Evolutionary conservation across 2,329 filamentous ascomycete species (phyloP).

Genomic region (Fusarium siculi): DNA sequence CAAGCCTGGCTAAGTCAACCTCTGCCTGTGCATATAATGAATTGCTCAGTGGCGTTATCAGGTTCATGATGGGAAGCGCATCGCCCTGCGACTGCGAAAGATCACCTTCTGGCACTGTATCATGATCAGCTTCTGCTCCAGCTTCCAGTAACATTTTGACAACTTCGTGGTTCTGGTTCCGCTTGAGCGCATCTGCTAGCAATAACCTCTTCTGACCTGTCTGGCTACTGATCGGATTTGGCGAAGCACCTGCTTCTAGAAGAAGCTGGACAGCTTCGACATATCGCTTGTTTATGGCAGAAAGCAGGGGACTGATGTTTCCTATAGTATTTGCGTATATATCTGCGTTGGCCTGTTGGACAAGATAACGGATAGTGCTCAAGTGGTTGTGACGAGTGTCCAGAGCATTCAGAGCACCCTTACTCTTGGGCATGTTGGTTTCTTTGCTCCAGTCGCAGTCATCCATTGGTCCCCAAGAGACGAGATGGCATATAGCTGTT

Average conservation of each 20-base stretch:
- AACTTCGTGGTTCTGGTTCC: constrained; percentile 4
- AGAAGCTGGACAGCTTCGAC: constrained; percentile 25
- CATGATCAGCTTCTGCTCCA: constrained; percentile 30
- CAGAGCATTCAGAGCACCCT: constrained; percentile 8
- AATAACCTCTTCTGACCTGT: constrained; percentile 19
- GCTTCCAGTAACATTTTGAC: constrained; percentile 14
- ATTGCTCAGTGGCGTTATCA: constrained; percentile 16
- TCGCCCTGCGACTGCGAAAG: not conserved
- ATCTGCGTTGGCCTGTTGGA: constrained; percentile 18
- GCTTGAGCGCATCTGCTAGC: constrained; percentile 15
- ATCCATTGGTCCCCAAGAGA: constrained; percentile 8
- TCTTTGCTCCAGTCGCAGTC: constrained; percentile 10
- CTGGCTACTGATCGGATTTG: constrained; percentile 13
- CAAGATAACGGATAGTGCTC: constrained; percentile 26
- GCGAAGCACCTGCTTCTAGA: constrained; percentile 29
- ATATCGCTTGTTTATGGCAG: constrained; percentile 13
- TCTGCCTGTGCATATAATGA: constrained; percentile 13
- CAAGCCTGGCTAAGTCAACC: constrained; percentile 6
- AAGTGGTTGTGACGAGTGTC: constrained; percentile 14
- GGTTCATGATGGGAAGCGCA: constrained; percentile 28
- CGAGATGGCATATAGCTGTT: constrained; percentile 26
- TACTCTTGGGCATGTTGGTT: constrained; percentile 1
- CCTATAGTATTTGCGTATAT: constrained; percentile 9
- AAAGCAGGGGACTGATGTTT: constrained; percentile 2
- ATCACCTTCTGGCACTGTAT: constrained; percentile 1